Evolutionary conservation across 495 filamentous ascomycete species (phyloP), one percentile per base, ranked within the genome.

Genomic region (Daldinia concentrica): DNA sequence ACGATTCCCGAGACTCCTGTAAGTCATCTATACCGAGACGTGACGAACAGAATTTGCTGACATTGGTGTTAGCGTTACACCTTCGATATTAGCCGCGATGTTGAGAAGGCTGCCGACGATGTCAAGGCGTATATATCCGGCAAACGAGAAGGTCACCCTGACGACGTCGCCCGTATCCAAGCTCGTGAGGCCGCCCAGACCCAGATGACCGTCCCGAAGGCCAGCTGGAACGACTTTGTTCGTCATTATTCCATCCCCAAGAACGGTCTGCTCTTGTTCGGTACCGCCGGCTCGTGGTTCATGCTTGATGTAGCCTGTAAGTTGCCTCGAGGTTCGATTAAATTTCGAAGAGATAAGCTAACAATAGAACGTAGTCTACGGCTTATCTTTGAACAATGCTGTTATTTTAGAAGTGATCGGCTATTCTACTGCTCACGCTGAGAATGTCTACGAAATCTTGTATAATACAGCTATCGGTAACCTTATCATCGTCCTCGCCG

Each of bases 1-100:
- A 93, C 91, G 36, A 93, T 94, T 69, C 91, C 91, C 32, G 92
- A 94, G 79, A 92, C 91, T 45, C 91, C 90, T 55, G 90, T 90
- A 55, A 90, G 91, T 77, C 89, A 85, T 37, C 86, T 90, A 69
- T 58, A 30, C 14, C n/a, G 8, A 14, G 15, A 45, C 12, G 6
- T 37, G n/a, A 54, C 8, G 9, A 27, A 64, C 14, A 30, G 9
- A 17, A 41, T 37, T 36, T 27, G 30, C 58, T 74, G 84, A 91
- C 71, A 85, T 89, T 1, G 78, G 81, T 66, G 82, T 82, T 50
- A 76, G 74, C 87, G 80, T 87, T 93, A 69, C 90, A 97, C 93
- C 45, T 95, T 96, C 71, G 92, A 95, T 77, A 87, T 96, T n/a
- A 83, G 85, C 58, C 86, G 85, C 27, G 92, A 96, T 73, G 85